Conservation (phyloP, 768 basidiomycete species). For the Tylopilus sp. region DNA sequence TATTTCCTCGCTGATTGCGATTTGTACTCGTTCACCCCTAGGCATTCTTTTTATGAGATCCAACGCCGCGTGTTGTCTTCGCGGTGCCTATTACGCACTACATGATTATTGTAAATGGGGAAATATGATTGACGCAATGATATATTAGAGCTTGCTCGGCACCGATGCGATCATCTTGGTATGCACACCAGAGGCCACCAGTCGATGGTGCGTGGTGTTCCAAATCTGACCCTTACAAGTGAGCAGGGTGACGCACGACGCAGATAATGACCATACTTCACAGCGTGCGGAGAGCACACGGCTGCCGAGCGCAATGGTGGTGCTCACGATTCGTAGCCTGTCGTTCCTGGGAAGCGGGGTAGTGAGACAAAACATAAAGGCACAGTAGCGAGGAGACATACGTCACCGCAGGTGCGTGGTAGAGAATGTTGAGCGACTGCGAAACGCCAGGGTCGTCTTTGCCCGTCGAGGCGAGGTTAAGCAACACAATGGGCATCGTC, state of each 20-base stretch:
- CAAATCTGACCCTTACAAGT: slow-evolving; percentile 41
- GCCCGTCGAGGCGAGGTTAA: slow-evolving; percentile 26
- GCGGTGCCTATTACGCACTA: too few species aligned
- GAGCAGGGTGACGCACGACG: background rate
- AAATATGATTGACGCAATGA: slow-evolving; percentile 9
- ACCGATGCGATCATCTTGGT: slow-evolving; percentile 51
- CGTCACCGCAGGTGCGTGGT: slow-evolving; percentile 54
- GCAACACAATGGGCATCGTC: slow-evolving; percentile 41
- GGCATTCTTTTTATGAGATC: too few species aligned
- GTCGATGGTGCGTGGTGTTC: slow-evolving; percentile 48
- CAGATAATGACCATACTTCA: slow-evolving; percentile 35
- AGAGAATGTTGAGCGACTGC: slow-evolving; percentile 50
- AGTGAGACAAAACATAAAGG: background rate
- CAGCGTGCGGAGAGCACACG: slow-evolving; percentile 46
- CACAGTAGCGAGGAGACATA: slow-evolving; percentile 17
- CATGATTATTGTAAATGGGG: too few species aligned
- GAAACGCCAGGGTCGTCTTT: slow-evolving; percentile 39
- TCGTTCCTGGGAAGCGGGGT: slow-evolving; percentile 39
- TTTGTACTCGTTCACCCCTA: too few species aligned
- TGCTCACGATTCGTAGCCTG: slow-evolving; percentile 48
- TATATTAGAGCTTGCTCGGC: slow-evolving; percentile 18
- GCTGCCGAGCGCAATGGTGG: slow-evolving; percentile 47
- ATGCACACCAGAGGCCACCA: slow-evolving; percentile 54
- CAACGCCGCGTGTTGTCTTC: too few species aligned
- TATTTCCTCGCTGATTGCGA: too few species aligned